These are phyloP conservation scores for Calonectria naviculata DNA, from an alignment of 2,329 filamentous ascomycete genomes.

Conservation along the genomic window DNA sequence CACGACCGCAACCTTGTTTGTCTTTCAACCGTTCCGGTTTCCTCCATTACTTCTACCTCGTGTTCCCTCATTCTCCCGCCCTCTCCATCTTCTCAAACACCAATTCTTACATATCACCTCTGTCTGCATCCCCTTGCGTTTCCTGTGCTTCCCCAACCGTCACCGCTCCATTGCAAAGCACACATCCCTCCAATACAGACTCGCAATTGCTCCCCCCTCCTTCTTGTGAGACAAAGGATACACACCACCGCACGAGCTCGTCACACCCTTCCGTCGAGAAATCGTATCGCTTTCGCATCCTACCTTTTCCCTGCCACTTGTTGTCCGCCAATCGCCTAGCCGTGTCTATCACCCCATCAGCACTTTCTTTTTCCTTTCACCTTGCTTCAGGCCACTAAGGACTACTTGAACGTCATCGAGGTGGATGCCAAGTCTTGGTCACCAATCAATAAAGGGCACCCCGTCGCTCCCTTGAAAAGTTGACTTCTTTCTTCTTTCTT, in stretches of 20 bases:
- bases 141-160: constrained; percentile 12
- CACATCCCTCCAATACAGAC: background rate
- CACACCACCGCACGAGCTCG: constrained; percentile 2
- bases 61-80: constrained; percentile 3
- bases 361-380: constrained; percentile 13
- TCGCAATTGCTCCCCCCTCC: constrained; percentile 1
- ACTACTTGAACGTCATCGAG: constrained; percentile 2
- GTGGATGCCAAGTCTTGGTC: constrained; percentile 1
- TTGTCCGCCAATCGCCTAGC: constrained; percentile 3
- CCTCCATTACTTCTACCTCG: constrained; percentile 14
- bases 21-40: constrained; percentile 9
- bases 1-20: constrained; percentile 9
- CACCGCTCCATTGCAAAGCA: background rate
- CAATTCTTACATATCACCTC: background rate
- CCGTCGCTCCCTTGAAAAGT: background rate
- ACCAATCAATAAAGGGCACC: constrained; percentile 5
- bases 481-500: background rate
- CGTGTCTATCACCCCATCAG: background rate
- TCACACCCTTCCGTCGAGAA: constrained; percentile 10
- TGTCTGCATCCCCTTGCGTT: background rate
- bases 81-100: background rate
- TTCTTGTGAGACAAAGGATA: constrained; percentile 16
- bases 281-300: constrained; percentile 4
- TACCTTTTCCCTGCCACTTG: constrained; percentile 10
- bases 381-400: background rate